Conservation (phyloP, 805 yeast species). For the Yarrowia yakushimensis region DNA sequence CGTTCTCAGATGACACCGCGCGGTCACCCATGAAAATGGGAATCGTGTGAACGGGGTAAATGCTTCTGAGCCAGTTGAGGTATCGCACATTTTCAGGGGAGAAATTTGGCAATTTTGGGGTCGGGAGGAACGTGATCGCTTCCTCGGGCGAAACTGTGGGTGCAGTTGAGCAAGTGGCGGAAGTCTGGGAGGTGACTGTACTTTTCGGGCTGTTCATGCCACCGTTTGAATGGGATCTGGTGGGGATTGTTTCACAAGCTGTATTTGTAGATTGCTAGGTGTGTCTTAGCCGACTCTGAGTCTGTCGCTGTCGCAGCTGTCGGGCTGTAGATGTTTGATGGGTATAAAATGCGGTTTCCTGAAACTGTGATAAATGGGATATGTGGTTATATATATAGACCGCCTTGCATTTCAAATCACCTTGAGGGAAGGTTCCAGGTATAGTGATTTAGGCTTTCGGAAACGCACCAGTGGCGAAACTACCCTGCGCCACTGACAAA, state of each 20-base stretch:
- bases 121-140: background rate
- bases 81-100: background rate
- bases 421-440: background rate
- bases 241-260: background rate
- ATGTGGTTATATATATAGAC: background rate
- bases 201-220: background rate
- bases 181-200: background rate
- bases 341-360: background rate
- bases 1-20: background rate
- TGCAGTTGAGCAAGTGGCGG: background rate
- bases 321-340: background rate
- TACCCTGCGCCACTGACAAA: constrained; percentile 1
- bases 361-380: background rate
- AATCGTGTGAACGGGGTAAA: constrained; percentile 6
- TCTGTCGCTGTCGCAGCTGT: background rate
- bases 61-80: constrained; percentile 15
- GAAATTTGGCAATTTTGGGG: background rate
- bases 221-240: background rate
- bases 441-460: background rate
- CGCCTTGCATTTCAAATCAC: background rate
- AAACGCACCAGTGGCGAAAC: background rate
- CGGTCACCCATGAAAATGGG: constrained; percentile 2
- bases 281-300: background rate
- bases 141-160: background rate
- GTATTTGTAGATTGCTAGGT: background rate